phyloP scores from a whole-genome alignment of 2,329 filamentous ascomycete species.

The Helotiales sp. region DNA sequence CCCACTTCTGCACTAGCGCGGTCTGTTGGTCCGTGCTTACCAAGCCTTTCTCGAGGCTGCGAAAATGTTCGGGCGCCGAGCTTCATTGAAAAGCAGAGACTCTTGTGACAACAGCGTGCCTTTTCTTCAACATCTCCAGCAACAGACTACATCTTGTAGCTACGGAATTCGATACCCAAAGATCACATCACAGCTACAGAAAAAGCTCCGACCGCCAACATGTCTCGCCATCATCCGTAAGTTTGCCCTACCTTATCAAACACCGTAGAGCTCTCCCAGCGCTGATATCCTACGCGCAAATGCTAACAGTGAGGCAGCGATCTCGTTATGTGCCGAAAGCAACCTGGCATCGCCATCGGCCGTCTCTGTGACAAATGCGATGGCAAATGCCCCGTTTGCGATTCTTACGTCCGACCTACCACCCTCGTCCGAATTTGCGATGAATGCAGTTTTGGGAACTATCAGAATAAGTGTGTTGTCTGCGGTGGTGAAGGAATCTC shows the following conservation, averaged over 20 bases:
- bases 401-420: conserved; percentile 96
- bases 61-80: not conserved
- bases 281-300: not conserved
- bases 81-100: not conserved
- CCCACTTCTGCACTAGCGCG: not conserved
- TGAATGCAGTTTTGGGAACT: conserved; percentile 99
- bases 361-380: conserved; percentile 99
- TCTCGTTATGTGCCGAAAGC: conserved; percentile 99
- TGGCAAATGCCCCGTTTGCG: conserved; percentile 98
- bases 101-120: not conserved
- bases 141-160: not conserved
- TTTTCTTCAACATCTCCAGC: not conserved
- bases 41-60: not conserved
- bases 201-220: conserved; percentile 14
- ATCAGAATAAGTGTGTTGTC: conserved; percentile 99
- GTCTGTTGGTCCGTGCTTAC: not conserved
- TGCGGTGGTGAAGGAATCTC: conserved; percentile 97
- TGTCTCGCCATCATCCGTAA: conserved; percentile 64
- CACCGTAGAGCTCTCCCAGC: conserved; percentile 9
- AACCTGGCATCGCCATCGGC: conserved; percentile 94
- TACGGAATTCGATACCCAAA: not conserved
- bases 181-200: not conserved
- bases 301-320: conserved; percentile 56
- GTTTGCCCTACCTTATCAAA: conserved; percentile 34
- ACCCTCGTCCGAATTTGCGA: conserved; percentile 98